phyloP scores from a whole-genome alignment of 805 yeast species.

The Candida sithepensis region DNA sequence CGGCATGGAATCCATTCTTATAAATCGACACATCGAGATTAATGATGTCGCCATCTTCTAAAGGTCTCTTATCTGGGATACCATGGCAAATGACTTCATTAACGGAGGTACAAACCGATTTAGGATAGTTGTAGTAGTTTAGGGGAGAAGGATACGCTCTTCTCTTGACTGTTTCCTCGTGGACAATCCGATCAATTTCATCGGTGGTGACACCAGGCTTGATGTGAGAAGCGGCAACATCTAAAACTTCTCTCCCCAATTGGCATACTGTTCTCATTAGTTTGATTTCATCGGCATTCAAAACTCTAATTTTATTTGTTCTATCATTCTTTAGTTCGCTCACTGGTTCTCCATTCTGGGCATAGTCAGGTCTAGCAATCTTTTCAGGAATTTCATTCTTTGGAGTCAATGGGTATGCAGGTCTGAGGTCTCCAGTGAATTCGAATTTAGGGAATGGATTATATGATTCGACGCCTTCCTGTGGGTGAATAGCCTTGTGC shows the following conservation, averaged over 20 bases:
- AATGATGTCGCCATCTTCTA: slow-evolving; percentile 91
- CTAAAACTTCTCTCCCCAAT: slow-evolving; percentile 84
- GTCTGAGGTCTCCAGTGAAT: slow-evolving; percentile 72
- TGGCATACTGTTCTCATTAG: slow-evolving; percentile 72
- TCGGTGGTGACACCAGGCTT: slow-evolving; percentile 92
- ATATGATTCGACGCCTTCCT: slow-evolving; percentile 56
- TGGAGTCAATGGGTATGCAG: slow-evolving; percentile 77
- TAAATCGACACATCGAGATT: slow-evolving; percentile 86
- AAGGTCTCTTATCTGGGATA: slow-evolving; percentile 83
- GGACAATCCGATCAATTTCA: slow-evolving; percentile 81
- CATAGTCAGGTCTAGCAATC: slow-evolving; percentile 80
- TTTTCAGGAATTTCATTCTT: slow-evolving; percentile 67
- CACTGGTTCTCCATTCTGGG: slow-evolving; percentile 71
- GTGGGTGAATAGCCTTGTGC: slow-evolving; percentile 74
- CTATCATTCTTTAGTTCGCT: slow-evolving; percentile 74
- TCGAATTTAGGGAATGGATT: slow-evolving; percentile 83
- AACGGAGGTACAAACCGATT: slow-evolving; percentile 86
- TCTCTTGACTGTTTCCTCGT: slow-evolving; percentile 82
- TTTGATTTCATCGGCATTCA: slow-evolving; percentile 65
- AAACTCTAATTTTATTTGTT: slow-evolving; percentile 58
- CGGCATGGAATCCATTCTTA: slow-evolving; percentile 88
- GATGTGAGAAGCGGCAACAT: slow-evolving; percentile 77
- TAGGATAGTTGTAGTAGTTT: slow-evolving; percentile 91
- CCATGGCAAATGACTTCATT: slow-evolving; percentile 98
- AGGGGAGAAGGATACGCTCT: slow-evolving; percentile 93